Conservation (phyloP, 2,329 filamentous ascomycete species). For the Aspergillus thermomutatus region DNA sequence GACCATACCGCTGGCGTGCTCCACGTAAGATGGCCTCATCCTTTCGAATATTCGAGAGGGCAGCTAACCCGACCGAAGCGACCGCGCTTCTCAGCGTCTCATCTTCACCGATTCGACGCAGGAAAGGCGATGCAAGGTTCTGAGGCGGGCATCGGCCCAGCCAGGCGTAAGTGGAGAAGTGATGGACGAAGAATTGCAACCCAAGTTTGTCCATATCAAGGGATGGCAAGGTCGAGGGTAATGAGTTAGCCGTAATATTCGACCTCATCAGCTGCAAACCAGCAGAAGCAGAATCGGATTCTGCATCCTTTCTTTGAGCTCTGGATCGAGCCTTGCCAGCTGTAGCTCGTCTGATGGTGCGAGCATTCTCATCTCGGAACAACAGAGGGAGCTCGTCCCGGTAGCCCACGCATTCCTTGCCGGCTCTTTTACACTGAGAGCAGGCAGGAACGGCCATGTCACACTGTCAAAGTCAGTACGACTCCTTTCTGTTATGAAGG, state of each 20-base stretch:
- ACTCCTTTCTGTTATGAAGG: not conserved
- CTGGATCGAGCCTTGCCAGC: slow-evolving; percentile 14
- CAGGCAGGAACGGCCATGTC: slow-evolving; percentile 26
- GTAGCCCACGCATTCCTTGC: slow-evolving; percentile 29
- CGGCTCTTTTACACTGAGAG: slow-evolving; percentile 30
- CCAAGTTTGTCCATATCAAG: slow-evolving; percentile 19
- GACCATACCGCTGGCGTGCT: slow-evolving; percentile 21
- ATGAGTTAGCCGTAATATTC: not conserved
- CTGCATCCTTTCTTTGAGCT: slow-evolving; percentile 5
- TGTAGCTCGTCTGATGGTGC: slow-evolving; percentile 18
- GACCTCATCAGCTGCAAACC: not conserved
- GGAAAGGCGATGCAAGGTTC: not conserved
- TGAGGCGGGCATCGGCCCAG: not conserved
- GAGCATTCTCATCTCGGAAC: slow-evolving; percentile 30
- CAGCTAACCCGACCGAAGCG: slow-evolving; percentile 22
- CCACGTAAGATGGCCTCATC: slow-evolving; percentile 13
- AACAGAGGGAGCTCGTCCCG: slow-evolving; percentile 25
- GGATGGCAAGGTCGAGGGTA: not conserved
- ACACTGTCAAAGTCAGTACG: slow-evolving; percentile 20
- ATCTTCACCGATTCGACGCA: slow-evolving; percentile 9
- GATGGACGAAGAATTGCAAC: slow-evolving; percentile 21
- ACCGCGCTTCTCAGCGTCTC: slow-evolving; percentile 19
- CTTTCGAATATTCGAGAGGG: slow-evolving; percentile 22
- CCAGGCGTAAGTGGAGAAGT: slow-evolving; percentile 15
- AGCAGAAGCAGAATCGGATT: not conserved